Percentiles rank a stretch among this genome's conserved stretches.
Conservation (phyloP, 805 yeast species). For the Cyberlindnera maritima region DNA sequence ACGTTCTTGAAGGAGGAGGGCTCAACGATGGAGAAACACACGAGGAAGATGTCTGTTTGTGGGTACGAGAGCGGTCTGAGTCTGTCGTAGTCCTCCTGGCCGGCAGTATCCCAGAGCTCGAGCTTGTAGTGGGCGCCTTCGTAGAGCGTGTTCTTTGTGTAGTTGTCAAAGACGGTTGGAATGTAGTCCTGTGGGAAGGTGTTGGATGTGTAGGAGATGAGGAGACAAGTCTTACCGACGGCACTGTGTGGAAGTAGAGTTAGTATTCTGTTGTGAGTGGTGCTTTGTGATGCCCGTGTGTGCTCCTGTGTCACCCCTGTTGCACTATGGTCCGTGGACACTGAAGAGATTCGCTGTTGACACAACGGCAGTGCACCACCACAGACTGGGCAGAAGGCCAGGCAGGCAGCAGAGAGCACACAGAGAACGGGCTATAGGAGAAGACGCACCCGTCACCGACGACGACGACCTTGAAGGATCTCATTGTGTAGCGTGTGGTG, state of each 20-base stretch:
- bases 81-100: slow-evolving; percentile 89
- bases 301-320: no score
- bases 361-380: no score
- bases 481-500: slow-evolving; percentile 37
- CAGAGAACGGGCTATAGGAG: no score
- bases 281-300: no score
- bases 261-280: no score
- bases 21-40: slow-evolving; percentile 81
- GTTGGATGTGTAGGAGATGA: slow-evolving; percentile 87
- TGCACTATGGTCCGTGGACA: no score
- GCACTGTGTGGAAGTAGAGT: slow-evolving; percentile 47
- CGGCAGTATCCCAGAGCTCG: slow-evolving; percentile 96
- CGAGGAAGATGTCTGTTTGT: slow-evolving; percentile 83
- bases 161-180: slow-evolving; percentile 93
- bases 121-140: slow-evolving; percentile 80
- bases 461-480: slow-evolving; percentile 87
- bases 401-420: no score
- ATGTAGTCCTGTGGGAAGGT: slow-evolving; percentile 91
- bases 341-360: no score
- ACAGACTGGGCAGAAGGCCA: no score
- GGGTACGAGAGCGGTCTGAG: slow-evolving; percentile 88
- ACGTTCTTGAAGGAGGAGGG: slow-evolving; percentile 81
- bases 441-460: slow-evolving; percentile 85
- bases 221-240: slow-evolving; percentile 88
- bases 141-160: slow-evolving; percentile 80